A percentile compares a stretch with the other conserved stretches of the same genome.
Evolutionary conservation across 345 rosid genomes (phyloP).

Genomic region (Eucalyptus erythrocorys): DNA sequence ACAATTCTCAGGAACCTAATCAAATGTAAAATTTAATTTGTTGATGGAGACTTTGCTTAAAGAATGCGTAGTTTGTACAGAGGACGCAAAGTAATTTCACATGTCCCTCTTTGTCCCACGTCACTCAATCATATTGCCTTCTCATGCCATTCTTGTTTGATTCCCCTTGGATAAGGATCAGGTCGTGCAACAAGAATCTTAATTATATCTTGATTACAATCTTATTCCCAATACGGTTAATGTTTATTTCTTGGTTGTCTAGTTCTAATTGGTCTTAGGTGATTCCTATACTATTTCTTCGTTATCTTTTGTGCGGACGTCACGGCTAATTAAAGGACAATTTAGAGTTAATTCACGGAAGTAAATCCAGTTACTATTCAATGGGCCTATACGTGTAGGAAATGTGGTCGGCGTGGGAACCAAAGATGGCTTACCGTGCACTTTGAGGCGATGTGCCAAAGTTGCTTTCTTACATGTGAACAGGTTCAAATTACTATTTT

Average conservation of each 20-base stretch:
- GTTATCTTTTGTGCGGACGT: neutral
- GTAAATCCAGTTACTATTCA: neutral
- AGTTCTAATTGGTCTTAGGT: neutral
- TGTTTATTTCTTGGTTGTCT: neutral
- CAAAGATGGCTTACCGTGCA: neutral
- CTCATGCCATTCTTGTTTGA: neutral
- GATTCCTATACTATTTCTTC: neutral
- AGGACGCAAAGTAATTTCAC: too few relatives aligned
- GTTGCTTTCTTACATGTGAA: neutral
- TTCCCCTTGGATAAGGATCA: neutral
- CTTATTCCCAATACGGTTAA: neutral
- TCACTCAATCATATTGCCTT: neutral
- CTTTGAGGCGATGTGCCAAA: neutral
- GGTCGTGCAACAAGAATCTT: neutral
- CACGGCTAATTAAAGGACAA: neutral
- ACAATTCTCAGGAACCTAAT: too few relatives aligned
- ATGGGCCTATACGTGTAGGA: neutral
- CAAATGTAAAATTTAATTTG: too few relatives aligned
- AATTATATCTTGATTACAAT: too few relatives aligned
- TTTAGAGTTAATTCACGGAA: neutral
- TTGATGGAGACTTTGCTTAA: too few relatives aligned
- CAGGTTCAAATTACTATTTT: rapidly evolving
- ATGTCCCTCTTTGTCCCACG: neutral
- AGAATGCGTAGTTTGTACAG: too few relatives aligned
- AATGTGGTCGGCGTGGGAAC: neutral